Conservation (phyloP, 495 filamentous ascomycete species). For the Talaromyces thailandensis region DNA sequence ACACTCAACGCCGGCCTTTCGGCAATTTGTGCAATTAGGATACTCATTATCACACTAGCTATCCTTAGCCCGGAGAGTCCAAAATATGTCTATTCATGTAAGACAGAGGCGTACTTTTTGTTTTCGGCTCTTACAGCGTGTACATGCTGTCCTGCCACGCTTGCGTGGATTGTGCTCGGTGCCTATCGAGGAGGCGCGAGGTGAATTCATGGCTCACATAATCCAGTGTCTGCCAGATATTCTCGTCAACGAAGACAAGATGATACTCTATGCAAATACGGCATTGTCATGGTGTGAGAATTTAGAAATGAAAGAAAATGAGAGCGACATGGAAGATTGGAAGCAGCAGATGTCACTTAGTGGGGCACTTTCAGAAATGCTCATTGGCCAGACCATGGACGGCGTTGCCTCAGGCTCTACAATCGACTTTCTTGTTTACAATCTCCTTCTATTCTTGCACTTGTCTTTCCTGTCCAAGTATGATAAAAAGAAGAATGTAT, state of each 20-base stretch:
- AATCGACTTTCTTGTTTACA: background rate
- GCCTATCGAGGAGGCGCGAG: conserved; percentile 1
- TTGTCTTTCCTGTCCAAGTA: background rate
- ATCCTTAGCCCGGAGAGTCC: background rate
- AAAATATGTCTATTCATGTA: background rate
- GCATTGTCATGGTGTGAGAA: background rate
- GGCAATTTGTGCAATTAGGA: conserved; percentile 42
- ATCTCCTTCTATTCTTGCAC: background rate
- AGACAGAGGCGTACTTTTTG: conserved; percentile 27
- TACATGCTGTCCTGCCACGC: conserved; percentile 41
- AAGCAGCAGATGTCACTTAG: background rate
- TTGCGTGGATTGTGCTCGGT: conserved; percentile 37
- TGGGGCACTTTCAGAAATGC: background rate
- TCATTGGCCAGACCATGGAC: background rate
- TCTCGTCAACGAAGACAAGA: background rate
- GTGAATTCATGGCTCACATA: background rate
- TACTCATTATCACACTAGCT: conserved; percentile 35
- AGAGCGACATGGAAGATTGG: background rate
- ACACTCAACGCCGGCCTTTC: conserved; percentile 36
- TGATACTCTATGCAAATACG: background rate
- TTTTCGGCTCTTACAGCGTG: conserved; percentile 43
- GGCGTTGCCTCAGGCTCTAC: background rate
- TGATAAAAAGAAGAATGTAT: background rate
- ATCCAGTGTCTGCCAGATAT: background rate
- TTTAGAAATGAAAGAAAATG: background rate